Evolutionary conservation across 2,329 filamentous ascomycete species (phyloP).

Genomic region (Colletotrichum zoysiae): DNA sequence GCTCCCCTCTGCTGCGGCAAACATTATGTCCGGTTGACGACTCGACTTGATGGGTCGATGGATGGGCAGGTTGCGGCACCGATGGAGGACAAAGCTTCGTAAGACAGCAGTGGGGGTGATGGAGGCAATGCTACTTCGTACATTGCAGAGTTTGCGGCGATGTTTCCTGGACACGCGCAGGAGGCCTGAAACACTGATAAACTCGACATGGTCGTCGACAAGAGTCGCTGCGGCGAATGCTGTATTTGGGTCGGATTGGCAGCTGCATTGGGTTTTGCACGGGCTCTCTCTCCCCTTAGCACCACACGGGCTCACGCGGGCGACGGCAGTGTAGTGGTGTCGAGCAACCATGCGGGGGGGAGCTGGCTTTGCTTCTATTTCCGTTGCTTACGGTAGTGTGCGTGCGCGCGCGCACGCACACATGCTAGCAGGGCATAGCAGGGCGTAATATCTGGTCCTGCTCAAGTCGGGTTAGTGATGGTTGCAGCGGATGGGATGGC

Average conservation of each 20-base stretch:
- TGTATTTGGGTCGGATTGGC: constrained; percentile 12
- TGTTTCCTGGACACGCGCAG: constrained; percentile 14
- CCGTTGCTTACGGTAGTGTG: background rate
- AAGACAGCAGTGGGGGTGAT: constrained; percentile 1
- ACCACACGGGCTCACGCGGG: constrained; percentile 3
- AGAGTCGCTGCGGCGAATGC: constrained; percentile 15
- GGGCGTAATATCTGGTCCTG: constrained; percentile 5
- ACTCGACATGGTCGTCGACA: constrained; percentile 4
- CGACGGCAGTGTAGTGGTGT: background rate
- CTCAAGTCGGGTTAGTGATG: background rate
- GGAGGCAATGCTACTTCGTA: background rate
- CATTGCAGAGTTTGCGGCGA: background rate
- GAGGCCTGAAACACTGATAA: constrained; percentile 23
- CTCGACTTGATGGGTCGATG: background rate
- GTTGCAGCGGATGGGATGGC: constrained; percentile 19
- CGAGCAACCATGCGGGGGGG: background rate
- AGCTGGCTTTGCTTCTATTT: constrained; percentile 13
- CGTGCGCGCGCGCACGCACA: background rate
- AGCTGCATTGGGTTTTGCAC: constrained; percentile 26
- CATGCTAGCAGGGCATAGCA: background rate
- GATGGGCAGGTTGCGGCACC: background rate
- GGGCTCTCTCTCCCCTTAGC: background rate
- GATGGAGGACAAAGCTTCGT: background rate
- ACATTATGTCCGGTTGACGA: background rate
- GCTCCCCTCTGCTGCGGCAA: background rate